Percentiles rank a stretch among this genome's conserved stretches.
Evolutionary conservation across 805 yeast species (phyloP).

Genomic region (Wickerhamomyces alni): DNA sequence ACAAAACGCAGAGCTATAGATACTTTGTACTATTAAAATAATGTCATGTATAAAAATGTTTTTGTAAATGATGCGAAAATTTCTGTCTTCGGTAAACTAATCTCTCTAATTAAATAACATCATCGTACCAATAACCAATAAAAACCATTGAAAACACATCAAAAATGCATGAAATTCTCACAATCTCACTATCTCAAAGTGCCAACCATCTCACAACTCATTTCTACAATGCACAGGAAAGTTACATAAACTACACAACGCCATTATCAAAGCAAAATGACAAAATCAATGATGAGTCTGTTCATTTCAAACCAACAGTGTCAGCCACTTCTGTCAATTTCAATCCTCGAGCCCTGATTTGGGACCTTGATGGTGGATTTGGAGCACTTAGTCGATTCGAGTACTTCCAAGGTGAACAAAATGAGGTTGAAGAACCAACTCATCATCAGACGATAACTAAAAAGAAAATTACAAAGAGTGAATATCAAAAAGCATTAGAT

Average conservation of each 20-base stretch:
- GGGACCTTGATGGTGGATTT: conserved; percentile 74
- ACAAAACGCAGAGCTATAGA: not conserved
- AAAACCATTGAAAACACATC: not conserved
- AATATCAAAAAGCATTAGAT: conserved; percentile 64
- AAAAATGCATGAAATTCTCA: conserved; percentile 68
- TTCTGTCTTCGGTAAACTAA: not conserved
- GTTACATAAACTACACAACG: conserved; percentile 49
- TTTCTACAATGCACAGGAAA: conserved; percentile 75
- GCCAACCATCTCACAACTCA: conserved; percentile 77
- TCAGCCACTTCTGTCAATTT: conserved; percentile 43
- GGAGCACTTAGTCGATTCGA: conserved; percentile 61
- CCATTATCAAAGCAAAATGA: conserved; percentile 13
- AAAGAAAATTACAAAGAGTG: conserved; percentile 38
- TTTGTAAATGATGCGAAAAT: not conserved
- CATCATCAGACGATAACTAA: conserved; percentile 28
- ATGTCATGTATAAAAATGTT: not conserved
- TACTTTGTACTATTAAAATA: not conserved
- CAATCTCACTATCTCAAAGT: conserved; percentile 61
- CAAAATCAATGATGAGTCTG: conserved; percentile 32
- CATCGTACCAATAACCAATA: too few species aligned
- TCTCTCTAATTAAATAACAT: too few species aligned
- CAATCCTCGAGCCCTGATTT: conserved; percentile 76
- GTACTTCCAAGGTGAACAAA: conserved; percentile 25
- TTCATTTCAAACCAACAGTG: conserved; percentile 40
- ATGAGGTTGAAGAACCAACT: conserved; percentile 7